Base-by-base conservation (phyloP, 306 rosid genomes). In the Dryas drummondii region DNA sequence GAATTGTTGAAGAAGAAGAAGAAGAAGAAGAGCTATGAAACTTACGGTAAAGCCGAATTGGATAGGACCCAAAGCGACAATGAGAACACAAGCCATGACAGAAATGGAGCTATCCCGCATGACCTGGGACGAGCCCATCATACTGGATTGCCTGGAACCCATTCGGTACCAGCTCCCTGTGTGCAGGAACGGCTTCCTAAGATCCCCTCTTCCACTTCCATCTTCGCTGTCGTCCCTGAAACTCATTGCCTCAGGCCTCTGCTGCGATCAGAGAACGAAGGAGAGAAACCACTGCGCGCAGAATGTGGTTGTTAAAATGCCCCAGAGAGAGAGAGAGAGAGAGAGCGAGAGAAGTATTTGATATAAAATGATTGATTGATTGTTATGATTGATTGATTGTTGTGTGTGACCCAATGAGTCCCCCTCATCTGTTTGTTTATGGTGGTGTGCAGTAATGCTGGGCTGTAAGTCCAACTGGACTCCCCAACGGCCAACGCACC, bases 11-110 rank as follows among this genome's bases (percentile, higher is more conserved):
- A 22, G 26, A 40, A 40, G 55, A 42, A 7, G 0, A 44, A 19
- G 12, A 15, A 52, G 40, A 15, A 12, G 12, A 14, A 51, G 19
- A 59, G 61, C 11, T 50, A 2, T 53, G 49, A 32, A 32, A 32
- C 84, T 84, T 94, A 94, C 99, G 7, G 99, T 94, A 84, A 94
- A 94, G 68, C 99, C 99, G 68, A 94, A 89, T 86, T 92, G 99
- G 71, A 94, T 89, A 19, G 99, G 98, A 59, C 99, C 99, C 84
- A 94, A 73, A 82, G 99, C 99, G 42, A 94, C 97, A 54, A 94
- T 89, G 49, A 92, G 83, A 85, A 94, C 99, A 66, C 99, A 94
- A 9, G 90, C 97, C 59, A 92, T 55, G 5, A 94, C 97, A 69
- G 99, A 94, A 67, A 94, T 78, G 40, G 97, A 87, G 75, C 86